Evolutionary conservation across 495 filamentous ascomycete species (phyloP), one percentile per base, ranked within the genome.

Genomic region (Polyplosphaeria fusca): DNA sequence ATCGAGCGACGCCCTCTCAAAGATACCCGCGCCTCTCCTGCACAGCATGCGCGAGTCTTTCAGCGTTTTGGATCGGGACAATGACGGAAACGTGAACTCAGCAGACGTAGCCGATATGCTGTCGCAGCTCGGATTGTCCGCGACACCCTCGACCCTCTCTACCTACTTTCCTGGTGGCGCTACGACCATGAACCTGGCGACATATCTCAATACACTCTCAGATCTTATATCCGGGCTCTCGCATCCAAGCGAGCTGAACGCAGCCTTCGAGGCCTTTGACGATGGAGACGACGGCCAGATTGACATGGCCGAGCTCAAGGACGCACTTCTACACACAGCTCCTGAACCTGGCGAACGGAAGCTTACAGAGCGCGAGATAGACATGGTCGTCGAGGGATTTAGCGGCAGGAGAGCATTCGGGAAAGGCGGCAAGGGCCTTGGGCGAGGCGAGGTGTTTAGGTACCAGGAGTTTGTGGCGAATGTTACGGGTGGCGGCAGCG

Each of bases 211-310:
- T 60, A 84, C 82, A 5, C 76, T 97, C 5, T 85, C 89, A 0
- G 74, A 77, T 7, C 76, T 87, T 0, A 74, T 97, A n/a, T 79
- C 81, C 0, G 78, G 82, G 0, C 73, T 96, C 16, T 89, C 86
- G 0, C 82, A 85, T 2, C 81, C 81, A 12, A 76, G 82, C 19
- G 93, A 98, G 58, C 79, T 98, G 0, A 64, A 86, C 1, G 89
- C 87, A 4, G 93, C 94, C 0, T 89, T 98, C 59, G 86, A 87
- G 9, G 94, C 94, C 0, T 98, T 98, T 61, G 93, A 98, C 64
- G 88, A 94, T 58, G 89, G 94, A 60, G 93, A 98, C 69, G 90
- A 87, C 64, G 93, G 94, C 5, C 89, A 95, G 68, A 82, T 97
- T 26, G 89, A 96, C 65, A 75, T 93, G 16, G 77, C 70, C 1